Percentiles rank a stretch among this genome's conserved stretches.
Evolutionary conservation across 2,329 filamentous ascomycete species (phyloP).

Genomic region (Pestalotiopsis sp.): DNA sequence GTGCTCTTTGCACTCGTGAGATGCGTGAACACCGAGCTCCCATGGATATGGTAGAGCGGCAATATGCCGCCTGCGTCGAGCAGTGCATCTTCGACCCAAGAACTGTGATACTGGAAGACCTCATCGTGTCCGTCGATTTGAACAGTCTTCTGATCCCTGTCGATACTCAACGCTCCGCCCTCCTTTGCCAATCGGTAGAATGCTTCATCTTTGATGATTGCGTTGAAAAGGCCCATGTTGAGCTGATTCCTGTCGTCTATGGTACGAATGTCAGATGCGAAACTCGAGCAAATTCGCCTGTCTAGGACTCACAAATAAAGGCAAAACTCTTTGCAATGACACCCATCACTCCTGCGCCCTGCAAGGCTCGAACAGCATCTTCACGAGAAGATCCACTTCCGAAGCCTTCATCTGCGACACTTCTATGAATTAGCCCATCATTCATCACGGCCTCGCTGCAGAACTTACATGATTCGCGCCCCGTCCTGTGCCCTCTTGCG

Average conservation of each 20-base stretch:
- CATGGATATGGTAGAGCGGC: background rate
- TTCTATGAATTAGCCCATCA: constrained; percentile 33
- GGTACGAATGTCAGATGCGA: background rate
- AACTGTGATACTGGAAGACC: constrained; percentile 37
- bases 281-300: background rate
- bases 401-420: constrained; percentile 48
- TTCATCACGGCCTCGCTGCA: constrained; percentile 26
- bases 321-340: constrained; percentile 47
- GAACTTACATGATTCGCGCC: constrained; percentile 40
- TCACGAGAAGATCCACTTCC: constrained; percentile 48
- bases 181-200: constrained; percentile 37
- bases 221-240: constrained; percentile 44
- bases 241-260: constrained; percentile 43
- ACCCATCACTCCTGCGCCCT: constrained; percentile 40
- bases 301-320: constrained; percentile 38
- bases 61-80: constrained; percentile 37
- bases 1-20: background rate
- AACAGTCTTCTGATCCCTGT: constrained; percentile 28
- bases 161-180: constrained; percentile 36
- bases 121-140: constrained; percentile 22
- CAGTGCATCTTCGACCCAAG: constrained; percentile 40
- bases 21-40: background rate
- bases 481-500: constrained; percentile 20
- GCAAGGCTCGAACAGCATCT: constrained; percentile 42
- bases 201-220: constrained; percentile 37